Evolutionary conservation across 139 green algal genomes (phyloP).

Genomic region (Chara braunii): DNA sequence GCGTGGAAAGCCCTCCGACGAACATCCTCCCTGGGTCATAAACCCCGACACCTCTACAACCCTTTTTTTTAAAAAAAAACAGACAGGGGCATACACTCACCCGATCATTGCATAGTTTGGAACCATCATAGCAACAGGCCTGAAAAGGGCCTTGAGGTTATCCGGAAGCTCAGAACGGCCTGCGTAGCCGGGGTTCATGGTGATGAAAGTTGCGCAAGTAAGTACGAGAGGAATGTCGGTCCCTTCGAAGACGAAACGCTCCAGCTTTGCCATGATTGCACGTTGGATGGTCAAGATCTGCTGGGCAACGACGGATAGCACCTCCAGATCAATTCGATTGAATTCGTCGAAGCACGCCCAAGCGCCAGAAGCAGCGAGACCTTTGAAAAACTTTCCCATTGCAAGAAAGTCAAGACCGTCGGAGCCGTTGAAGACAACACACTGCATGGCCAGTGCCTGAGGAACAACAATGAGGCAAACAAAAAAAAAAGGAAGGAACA

Average conservation of each 20-base stretch:
- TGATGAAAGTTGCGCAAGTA: conserved; percentile 40
- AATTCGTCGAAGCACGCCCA: conserved; percentile 50
- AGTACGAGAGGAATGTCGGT: conserved; percentile 28
- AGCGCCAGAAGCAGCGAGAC: conserved; percentile 36
- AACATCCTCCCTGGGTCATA: no score
- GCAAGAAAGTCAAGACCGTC: conserved; percentile 44
- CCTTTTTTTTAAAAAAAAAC: not conserved
- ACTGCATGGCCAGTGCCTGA: conserved; percentile 45
- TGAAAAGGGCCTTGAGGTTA: no score
- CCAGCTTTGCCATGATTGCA: conserved; percentile 40
- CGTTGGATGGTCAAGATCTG: conserved; percentile 58
- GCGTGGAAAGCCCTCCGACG: not conserved
- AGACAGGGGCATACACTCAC: not conserved
- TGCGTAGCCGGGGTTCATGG: conserved; percentile 47
- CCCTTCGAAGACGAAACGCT: conserved; percentile 42
- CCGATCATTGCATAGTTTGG: conserved; percentile 44
- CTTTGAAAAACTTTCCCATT: conserved; percentile 50
- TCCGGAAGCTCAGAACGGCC: conserved; percentile 42
- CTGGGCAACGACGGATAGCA: conserved; percentile 43
- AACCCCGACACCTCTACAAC: no score
- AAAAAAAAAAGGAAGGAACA: no score
- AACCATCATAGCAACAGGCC: conserved; percentile 47
- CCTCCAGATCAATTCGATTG: conserved; percentile 48
- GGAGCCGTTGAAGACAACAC: conserved; percentile 50
- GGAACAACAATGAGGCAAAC: no score